Conservation (phyloP, 108 stramenopile species). For the Fistulifera solaris region DNA sequence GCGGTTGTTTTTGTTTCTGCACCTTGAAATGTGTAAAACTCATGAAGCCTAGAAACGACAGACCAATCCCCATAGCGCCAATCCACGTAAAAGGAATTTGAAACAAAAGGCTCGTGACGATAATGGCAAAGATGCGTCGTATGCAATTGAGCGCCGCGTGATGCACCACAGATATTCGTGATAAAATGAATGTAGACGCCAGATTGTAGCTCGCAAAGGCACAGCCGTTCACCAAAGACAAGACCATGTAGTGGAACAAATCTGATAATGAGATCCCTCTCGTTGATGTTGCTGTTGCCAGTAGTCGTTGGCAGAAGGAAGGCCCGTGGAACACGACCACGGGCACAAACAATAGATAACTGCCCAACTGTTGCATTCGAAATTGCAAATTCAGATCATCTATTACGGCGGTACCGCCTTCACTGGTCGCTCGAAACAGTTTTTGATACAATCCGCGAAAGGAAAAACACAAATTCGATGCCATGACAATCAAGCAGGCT, state of each 20-base stretch:
- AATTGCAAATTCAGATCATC: conserved; percentile 72
- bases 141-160: conserved; percentile 81
- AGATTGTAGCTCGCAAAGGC: conserved; percentile 75
- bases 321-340: conserved; percentile 23
- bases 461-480: conserved; percentile 72
- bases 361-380: conserved; percentile 76
- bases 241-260: conserved; percentile 10
- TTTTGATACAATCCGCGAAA: conserved; percentile 82
- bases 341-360: conserved; percentile 21
- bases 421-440: conserved; percentile 48
- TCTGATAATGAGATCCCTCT: neutral
- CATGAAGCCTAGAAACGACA: conserved; percentile 50
- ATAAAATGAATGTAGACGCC: conserved; percentile 52
- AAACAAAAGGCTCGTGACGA: conserved; percentile 65
- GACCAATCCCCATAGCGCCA: conserved; percentile 38
- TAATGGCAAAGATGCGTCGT: conserved; percentile 70
- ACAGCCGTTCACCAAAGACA: conserved; percentile 54
- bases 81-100: conserved; percentile 36
- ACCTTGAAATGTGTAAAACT: conserved; percentile 34
- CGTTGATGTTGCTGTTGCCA: neutral
- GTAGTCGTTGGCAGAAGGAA: conserved; percentile 1
- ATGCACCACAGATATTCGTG: conserved; percentile 68
- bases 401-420: conserved; percentile 25
- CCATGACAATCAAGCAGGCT: conserved; percentile 47
- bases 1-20: conserved; percentile 14